These are phyloP conservation scores for Alternaria metachromatica DNA, from an alignment of 2,329 filamentous ascomycete species.

Conservation along the genomic window DNA sequence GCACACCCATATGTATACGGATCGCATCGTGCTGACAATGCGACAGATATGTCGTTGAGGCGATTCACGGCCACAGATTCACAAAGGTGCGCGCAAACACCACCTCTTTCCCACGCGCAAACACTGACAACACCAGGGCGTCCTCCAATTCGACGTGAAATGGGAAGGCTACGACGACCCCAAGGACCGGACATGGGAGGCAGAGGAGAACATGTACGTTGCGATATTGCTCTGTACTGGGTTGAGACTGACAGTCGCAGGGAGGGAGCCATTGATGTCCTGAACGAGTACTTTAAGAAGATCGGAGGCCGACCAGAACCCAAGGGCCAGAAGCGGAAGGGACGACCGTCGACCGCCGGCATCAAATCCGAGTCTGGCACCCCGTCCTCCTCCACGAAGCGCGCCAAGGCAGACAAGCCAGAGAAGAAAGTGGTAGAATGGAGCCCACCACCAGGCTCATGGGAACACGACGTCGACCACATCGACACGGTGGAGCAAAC, in stretches of 20 bases:
- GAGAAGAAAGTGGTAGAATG: constrained; percentile 58
- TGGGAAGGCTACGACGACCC: constrained; percentile 80
- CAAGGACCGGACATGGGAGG: constrained; percentile 78
- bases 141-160: constrained; percentile 71
- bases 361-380: constrained; percentile 31
- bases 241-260: constrained; percentile 20
- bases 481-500: constrained; percentile 77
- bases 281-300: constrained; percentile 68
- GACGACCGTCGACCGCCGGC: constrained; percentile 30
- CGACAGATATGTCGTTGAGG: constrained; percentile 74
- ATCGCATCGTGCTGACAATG: constrained; percentile 28
- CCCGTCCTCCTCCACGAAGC: constrained; percentile 32
- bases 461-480: constrained; percentile 74
- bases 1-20: constrained; percentile 36
- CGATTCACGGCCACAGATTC: constrained; percentile 71
- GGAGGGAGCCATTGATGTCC: constrained; percentile 56
- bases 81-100: constrained; percentile 17
- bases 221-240: neutral
- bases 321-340: constrained; percentile 62
- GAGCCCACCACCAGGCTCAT: constrained; percentile 74
- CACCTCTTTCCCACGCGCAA: constrained; percentile 33
- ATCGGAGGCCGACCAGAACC: constrained; percentile 69
- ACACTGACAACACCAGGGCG: constrained; percentile 25
- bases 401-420: constrained; percentile 50
- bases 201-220: constrained; percentile 72